Conservation (phyloP, 805 yeast species). For the Yamadazyma tumulicola region DNA sequence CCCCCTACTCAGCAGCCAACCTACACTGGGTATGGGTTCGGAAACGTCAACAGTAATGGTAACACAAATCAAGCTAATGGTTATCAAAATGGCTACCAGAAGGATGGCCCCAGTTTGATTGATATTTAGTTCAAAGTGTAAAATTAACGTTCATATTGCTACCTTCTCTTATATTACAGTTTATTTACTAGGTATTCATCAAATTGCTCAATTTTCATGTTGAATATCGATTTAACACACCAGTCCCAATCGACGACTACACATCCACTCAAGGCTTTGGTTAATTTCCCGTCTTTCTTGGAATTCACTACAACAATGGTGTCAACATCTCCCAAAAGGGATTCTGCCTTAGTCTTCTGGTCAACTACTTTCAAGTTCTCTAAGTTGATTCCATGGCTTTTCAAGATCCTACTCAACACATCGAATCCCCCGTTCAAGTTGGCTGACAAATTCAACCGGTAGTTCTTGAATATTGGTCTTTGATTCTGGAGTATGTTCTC, state of each 20-base stretch:
- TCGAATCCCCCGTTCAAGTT: slow-evolving; percentile 59
- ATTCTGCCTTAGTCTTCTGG: slow-evolving; percentile 10
- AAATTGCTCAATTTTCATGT: slow-evolving; percentile 30
- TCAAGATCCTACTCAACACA: slow-evolving; percentile 53
- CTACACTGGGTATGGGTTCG: slow-evolving; percentile 93
- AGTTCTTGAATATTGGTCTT: slow-evolving; percentile 41
- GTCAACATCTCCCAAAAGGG: slow-evolving; percentile 23
- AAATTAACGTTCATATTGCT: not conserved
- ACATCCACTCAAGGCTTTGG: slow-evolving; percentile 16
- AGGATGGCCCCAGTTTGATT: slow-evolving; percentile 45
- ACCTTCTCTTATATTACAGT: slow-evolving; percentile 4
- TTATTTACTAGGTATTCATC: slow-evolving; percentile 16
- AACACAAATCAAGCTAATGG: too few species aligned
- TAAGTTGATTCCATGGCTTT: slow-evolving; percentile 53
- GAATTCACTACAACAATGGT: slow-evolving; percentile 24
- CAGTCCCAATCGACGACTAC: slow-evolving; percentile 59
- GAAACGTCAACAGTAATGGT: slow-evolving; percentile 74
- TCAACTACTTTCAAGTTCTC: slow-evolving; percentile 9
- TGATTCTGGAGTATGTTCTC: slow-evolving; percentile 13
- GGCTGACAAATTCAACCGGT: slow-evolving; percentile 53
- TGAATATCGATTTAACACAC: slow-evolving; percentile 56
- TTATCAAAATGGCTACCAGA: too few species aligned
- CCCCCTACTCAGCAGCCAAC: slow-evolving; percentile 35
- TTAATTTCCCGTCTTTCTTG: slow-evolving; percentile 33
- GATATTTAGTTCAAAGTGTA: too few species aligned